Percentiles rank a stretch among this genome's conserved stretches.
These are phyloP conservation scores for Podospora appendiculata DNA, from an alignment of 495 filamentous ascomycete species.

Conservation along the genomic window DNA sequence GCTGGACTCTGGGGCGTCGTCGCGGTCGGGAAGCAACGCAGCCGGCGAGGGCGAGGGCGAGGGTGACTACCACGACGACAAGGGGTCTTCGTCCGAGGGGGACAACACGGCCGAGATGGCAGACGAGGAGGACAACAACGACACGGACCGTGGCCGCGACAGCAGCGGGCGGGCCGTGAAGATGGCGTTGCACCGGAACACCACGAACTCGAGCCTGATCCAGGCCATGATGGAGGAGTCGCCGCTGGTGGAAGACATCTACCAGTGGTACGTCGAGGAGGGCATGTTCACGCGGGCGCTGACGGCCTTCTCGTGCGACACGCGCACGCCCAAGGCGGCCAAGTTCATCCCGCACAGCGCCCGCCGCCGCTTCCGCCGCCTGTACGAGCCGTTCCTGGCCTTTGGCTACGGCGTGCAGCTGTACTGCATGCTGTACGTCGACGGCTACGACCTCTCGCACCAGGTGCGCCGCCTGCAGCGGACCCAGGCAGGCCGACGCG, in stretches of 20 bases:
- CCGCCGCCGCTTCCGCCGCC: not conserved
- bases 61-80: not conserved
- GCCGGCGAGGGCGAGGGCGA: not conserved
- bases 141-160: not conserved
- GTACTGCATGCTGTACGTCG: constrained; percentile 8
- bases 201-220: not conserved
- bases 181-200: too few relatives aligned
- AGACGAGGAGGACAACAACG: not conserved
- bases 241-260: not conserved
- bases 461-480: not conserved
- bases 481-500: not conserved
- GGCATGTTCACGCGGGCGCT: not conserved
- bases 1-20: not conserved
- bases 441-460: constrained; percentile 5
- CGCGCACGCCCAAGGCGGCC: not conserved
- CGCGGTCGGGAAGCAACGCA: not conserved
- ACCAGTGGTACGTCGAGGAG: constrained; percentile 1
- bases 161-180: not conserved
- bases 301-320: constrained; percentile 4
- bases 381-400: constrained; percentile 4
- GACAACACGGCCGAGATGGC: not conserved
- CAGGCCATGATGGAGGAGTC: not conserved
- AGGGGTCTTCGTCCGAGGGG: not conserved
- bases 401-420: constrained; percentile 10
- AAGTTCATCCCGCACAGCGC: not conserved